Evolutionary conservation across 306 rosid species (phyloP), one percentile per base, ranked within the genome.

Genomic region (Abrus pulchellus): DNA sequence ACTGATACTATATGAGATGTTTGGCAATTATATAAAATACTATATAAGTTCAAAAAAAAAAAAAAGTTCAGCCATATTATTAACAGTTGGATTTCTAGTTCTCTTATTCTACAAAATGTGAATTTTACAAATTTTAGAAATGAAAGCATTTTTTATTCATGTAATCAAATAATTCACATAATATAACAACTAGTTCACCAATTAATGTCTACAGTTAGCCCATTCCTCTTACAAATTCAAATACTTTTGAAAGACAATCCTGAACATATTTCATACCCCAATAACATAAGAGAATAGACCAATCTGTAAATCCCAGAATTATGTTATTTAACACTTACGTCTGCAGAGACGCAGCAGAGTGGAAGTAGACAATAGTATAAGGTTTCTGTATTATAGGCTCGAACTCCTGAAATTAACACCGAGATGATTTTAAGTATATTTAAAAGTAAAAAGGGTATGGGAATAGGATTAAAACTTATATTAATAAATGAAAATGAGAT

Each of bases 351-450:
- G 99, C 98, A 62, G 98, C 99, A 68, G 98, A 96, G 87, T 93
- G 99, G 85, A 93, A 88, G 83, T 96, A 93, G 66, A 96, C 99
- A 84, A 96, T 87, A 40, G 90, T 89, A 80, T 90, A 96, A 68
- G 99, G 97, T 92, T 87, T 96, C 86, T 96, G 99, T 67, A 96
- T 89, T 84, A 93, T 61, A 47, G 98, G 98, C 90, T 96, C 99
- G 60, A 96, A 96, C 86, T 96, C 98, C 99, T 96, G 97, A 63
- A 80, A 88, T 83, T 64, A 59, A 59, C 53, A 80, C 9, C 38
- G 82, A 66, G 55, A 59, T 38, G 61, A 63, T 69, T 34, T 64
- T 70, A 41, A 76, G 40, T 8, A 83, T 41, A 86, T 53, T 40
- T 69, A 59, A 53, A 68, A 52, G 61, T 30, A 34, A 52, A 67